Evolutionary conservation across 2,329 filamentous ascomycete genomes (phyloP), one percentile per base, ranked within the genome.

Genomic region (Whalleya microplaca): DNA sequence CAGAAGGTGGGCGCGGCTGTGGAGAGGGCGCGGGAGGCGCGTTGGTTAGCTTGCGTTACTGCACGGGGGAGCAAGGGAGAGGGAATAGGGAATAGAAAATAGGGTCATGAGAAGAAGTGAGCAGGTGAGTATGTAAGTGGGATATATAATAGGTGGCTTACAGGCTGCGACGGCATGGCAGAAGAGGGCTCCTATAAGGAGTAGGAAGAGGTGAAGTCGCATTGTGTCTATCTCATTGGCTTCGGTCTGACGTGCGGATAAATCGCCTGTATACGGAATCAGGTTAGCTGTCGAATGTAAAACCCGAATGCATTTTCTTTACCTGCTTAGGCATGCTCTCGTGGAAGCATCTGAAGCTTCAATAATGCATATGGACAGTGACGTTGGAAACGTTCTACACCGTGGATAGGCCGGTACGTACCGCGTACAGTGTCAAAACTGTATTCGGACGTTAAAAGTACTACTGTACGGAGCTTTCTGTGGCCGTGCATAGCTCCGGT

Each of bases 1-100:
- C 85, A 88, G 71, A 88, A 88, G 1, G 82, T 84, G 18, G 84
- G 84, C 43, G 84, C 80, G 29, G 81, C 84, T 87, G 66, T 14
- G 37, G 10, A 52, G 5, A 32, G 21, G 40, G 41, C 14, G 27
- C 27, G n/a, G 20, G 51, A 62, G n/a, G n/a, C n/a, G n/a, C n/a
- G n/a, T 72, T 60, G 69, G 69, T 55, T 10, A 60, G 32, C 10
- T 47, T 40, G 46, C 12, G 18, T 10, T 32, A 8, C 32, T 37
- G 2, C 16, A 19, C 14, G 5, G 18, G 9, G 7, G 59, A 54
- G 62, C 51, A 48, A 44, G 41, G 45, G 40, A 41, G 41, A 5
- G 27, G 40, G 47, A n/a, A n/a, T n/a, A n/a, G n/a, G n/a, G n/a
- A n/a, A 55, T 29, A 18, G 23, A 52, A 46, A 45, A 27, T n/a